Evolutionary conservation across 352 stramenopile species (phyloP).

Genomic region (Phytophthora sansomeana): DNA sequence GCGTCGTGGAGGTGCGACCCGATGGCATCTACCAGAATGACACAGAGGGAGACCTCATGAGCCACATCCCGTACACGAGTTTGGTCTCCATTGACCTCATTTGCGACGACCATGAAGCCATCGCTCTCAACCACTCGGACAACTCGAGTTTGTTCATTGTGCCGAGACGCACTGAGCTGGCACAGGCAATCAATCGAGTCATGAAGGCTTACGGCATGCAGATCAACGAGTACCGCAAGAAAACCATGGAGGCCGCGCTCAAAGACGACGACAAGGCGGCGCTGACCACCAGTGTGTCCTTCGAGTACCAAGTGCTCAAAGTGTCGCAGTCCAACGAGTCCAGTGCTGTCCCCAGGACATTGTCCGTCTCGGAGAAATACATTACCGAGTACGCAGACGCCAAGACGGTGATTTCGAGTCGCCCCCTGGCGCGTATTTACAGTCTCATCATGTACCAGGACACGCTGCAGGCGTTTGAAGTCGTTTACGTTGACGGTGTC

Average conservation of each 20-base stretch:
- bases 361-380: slow-evolving; percentile 77
- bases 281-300: slow-evolving; percentile 50
- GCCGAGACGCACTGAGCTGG: slow-evolving; percentile 69
- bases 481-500: slow-evolving; percentile 81
- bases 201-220: slow-evolving; percentile 84
- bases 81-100: slow-evolving; percentile 86
- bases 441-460: slow-evolving; percentile 73
- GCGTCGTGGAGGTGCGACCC: slow-evolving; percentile 71
- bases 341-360: slow-evolving; percentile 41
- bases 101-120: slow-evolving; percentile 75
- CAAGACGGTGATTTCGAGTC: slow-evolving; percentile 69
- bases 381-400: slow-evolving; percentile 68
- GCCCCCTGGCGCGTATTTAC: slow-evolving; percentile 76
- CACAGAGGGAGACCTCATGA: slow-evolving; percentile 78
- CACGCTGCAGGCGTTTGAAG: slow-evolving; percentile 68
- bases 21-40: slow-evolving; percentile 85
- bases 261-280: slow-evolving; percentile 53
- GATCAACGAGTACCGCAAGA: slow-evolving; percentile 88
- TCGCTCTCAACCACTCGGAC: slow-evolving; percentile 81
- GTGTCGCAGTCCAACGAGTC: slow-evolving; percentile 57
- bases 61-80: slow-evolving; percentile 83
- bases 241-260: slow-evolving; percentile 68
- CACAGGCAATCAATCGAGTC: slow-evolving; percentile 69
- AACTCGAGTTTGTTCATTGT: slow-evolving; percentile 87
- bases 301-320: slow-evolving; percentile 77